Percentiles rank a stretch among this genome's conserved stretches.
phyloP scores from a whole-genome alignment of 345 rosid species.

The Salix udensis region DNA sequence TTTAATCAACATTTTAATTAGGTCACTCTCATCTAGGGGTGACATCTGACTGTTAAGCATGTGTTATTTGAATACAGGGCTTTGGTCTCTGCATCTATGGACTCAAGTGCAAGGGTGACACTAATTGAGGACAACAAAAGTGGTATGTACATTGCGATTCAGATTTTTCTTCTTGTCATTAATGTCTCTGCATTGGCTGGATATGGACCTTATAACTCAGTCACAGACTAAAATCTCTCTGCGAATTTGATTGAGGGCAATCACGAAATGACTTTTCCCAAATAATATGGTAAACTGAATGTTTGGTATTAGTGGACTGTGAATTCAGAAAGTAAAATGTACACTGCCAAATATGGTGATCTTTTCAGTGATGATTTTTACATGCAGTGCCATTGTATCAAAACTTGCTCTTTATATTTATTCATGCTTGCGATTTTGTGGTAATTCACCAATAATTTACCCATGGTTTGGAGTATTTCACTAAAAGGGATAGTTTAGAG shows the following conservation, averaged over 20 bases:
- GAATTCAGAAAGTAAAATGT: not conserved
- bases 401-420: not conserved
- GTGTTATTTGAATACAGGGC: constrained; percentile 47
- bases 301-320: not conserved
- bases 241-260: not conserved
- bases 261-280: not conserved
- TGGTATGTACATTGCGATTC: constrained; percentile 30
- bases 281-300: not conserved
- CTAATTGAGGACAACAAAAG: constrained; percentile 40
- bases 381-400: not conserved
- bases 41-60: constrained; percentile 7
- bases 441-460: not conserved
- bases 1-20: not conserved
- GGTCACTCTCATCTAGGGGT: not conserved
- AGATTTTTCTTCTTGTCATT: not conserved
- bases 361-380: not conserved
- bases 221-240: not conserved
- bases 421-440: not conserved
- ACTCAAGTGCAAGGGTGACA: constrained; percentile 85
- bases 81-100: constrained; percentile 75
- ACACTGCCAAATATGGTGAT: not conserved
- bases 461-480: not conserved
- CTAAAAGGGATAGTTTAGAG: not conserved
- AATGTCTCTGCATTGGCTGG: not conserved
- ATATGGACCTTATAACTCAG: not conserved